Conservation (phyloP, 495 filamentous ascomycete genomes). For the Talaromyces liani region DNA sequence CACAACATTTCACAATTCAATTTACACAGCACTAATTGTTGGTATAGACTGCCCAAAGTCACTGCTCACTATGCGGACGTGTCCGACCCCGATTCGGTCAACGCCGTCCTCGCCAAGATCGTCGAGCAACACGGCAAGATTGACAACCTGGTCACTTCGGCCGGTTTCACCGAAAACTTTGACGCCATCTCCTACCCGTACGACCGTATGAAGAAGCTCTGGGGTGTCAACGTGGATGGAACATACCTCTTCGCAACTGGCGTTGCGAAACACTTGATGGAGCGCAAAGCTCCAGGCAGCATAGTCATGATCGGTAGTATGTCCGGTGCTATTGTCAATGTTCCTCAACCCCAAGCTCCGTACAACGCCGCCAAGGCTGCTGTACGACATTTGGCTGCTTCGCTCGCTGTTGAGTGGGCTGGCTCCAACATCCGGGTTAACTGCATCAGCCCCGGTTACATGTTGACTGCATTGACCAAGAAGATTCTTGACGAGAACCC, state of each 20-base stretch:
- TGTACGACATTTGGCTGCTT: constrained; percentile 72
- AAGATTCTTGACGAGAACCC: constrained; percentile 93
- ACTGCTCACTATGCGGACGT: constrained; percentile 90
- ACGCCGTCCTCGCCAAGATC: constrained; percentile 61
- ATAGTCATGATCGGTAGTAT: constrained; percentile 96
- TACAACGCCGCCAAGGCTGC: constrained; percentile 90
- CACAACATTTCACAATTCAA: background rate
- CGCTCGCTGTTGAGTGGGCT: constrained; percentile 86
- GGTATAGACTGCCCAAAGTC: constrained; percentile 61
- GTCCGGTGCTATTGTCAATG: constrained; percentile 86
- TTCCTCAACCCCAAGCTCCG: constrained; percentile 88
- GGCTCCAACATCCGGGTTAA: constrained; percentile 79
- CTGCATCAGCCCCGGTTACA: constrained; percentile 86
- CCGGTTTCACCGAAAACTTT: constrained; percentile 94
- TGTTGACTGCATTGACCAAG: constrained; percentile 91
- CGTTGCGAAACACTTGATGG: constrained; percentile 85
- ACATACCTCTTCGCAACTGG: constrained; percentile 83
- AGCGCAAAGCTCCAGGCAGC: constrained; percentile 66
- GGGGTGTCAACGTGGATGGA: constrained; percentile 91
- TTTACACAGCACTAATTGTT: background rate
- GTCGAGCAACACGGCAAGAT: constrained; percentile 66
- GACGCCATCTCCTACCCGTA: constrained; percentile 81
- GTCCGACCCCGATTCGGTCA: constrained; percentile 67
- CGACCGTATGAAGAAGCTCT: constrained; percentile 84
- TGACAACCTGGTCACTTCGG: constrained; percentile 89